Conservation (phyloP, 2,329 filamentous ascomycete genomes). For the Aspergillus sojae region DNA sequence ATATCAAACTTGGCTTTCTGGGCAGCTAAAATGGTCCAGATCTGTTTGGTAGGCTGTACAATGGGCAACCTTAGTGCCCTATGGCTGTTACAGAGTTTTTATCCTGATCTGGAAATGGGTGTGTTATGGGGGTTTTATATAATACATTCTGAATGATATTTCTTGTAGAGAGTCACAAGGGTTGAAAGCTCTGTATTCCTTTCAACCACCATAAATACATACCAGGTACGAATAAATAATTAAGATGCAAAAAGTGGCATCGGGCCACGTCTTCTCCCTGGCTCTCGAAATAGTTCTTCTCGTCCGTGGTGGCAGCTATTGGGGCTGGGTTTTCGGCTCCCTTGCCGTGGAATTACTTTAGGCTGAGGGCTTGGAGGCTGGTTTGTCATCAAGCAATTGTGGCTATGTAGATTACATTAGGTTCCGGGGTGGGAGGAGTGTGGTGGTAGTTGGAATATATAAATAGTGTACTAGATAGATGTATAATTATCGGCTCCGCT, state of each 20-base stretch:
- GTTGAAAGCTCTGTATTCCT: too few species aligned
- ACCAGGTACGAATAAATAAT: not conserved
- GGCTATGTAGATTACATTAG: not conserved
- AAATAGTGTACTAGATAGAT: not conserved
- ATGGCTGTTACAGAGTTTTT: conserved; percentile 57
- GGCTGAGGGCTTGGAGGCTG: conserved; percentile 54
- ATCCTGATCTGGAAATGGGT: conserved; percentile 50
- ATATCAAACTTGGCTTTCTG: conserved; percentile 32
- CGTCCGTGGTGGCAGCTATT: conserved; percentile 42
- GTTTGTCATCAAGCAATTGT: conserved; percentile 21
- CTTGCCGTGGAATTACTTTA: conserved; percentile 57
- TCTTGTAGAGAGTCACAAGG: too few species aligned
- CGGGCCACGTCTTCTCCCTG: conserved; percentile 56
- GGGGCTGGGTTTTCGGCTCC: conserved; percentile 46
- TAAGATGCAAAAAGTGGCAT: conserved; percentile 47
- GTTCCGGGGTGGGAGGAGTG: not conserved
- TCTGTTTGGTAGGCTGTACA: conserved; percentile 59
- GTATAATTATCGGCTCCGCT: not conserved
- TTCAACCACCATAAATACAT: not conserved
- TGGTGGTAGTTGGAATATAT: not conserved
- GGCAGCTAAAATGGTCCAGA: conserved; percentile 51
- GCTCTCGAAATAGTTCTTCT: conserved; percentile 57
- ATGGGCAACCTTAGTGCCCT: conserved; percentile 59
- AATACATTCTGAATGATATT: too few species aligned
- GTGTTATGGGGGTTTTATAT: conserved; percentile 52